A percentile compares a stretch with the other conserved stretches of the same genome.
Conservation (phyloP, 768 basidiomycete genomes). For the Lactifluus piperatus region DNA sequence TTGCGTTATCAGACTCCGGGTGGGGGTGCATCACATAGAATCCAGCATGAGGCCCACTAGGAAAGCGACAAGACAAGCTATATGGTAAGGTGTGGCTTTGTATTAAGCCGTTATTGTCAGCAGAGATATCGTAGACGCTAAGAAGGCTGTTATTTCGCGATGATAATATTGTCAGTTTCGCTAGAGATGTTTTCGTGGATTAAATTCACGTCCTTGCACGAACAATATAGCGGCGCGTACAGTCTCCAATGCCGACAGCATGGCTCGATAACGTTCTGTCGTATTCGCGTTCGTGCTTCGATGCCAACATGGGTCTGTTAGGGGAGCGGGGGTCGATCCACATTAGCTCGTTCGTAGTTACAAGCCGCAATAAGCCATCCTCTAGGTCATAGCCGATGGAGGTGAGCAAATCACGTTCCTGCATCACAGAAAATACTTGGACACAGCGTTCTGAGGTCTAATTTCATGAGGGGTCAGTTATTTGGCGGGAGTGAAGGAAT, state of each 20-base stretch:
- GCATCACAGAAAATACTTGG: slow-evolving; percentile 30
- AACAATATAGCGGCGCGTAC: slow-evolving; percentile 22
- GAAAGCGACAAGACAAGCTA: slow-evolving; percentile 29
- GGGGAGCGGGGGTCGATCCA: slow-evolving; percentile 64
- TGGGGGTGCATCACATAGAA: slow-evolving; percentile 28
- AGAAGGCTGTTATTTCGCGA: slow-evolving; percentile 52
- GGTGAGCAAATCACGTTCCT: slow-evolving; percentile 38
- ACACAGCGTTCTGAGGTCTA: slow-evolving; percentile 1
- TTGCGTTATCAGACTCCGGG: slow-evolving; percentile 11
- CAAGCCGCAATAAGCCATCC: slow-evolving; percentile 42
- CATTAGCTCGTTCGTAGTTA: slow-evolving; percentile 51
- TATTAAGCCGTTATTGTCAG: slow-evolving; percentile 33
- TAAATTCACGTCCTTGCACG: not conserved
- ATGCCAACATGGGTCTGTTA: slow-evolving; percentile 49
- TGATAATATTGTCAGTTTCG: slow-evolving; percentile 43
- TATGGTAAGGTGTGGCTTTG: slow-evolving; percentile 39
- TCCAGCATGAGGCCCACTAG: slow-evolving; percentile 27
- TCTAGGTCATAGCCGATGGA: slow-evolving; percentile 38
- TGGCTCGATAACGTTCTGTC: slow-evolving; percentile 48
- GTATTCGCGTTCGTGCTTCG: slow-evolving; percentile 49
- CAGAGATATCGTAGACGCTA: slow-evolving; percentile 56
- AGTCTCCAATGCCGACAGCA: slow-evolving; percentile 30
- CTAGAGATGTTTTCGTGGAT: slow-evolving; percentile 27
- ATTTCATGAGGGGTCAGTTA: not conserved
- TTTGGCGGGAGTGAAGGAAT: slow-evolving; percentile 13